A percentile compares a stretch with the other conserved stretches of the same genome.
Evolutionary conservation across 163 green algal genomes (phyloP).

Genomic region (Trebouxiophyceae sp.): DNA sequence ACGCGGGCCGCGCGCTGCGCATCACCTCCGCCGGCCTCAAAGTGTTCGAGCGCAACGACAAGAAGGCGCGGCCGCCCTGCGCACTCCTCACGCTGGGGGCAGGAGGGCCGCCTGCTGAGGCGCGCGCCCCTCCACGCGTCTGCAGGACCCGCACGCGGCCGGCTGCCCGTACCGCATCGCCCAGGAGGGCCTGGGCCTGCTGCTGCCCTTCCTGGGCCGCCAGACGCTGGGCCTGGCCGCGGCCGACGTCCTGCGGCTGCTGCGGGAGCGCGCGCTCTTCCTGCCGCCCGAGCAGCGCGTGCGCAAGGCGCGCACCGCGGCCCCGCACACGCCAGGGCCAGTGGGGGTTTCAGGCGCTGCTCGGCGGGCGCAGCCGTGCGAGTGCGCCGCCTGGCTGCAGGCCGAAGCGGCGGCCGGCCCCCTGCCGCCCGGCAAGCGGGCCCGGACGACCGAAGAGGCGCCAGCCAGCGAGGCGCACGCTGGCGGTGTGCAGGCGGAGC

Average conservation of each 20-base stretch:
- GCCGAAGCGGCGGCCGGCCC: neutral
- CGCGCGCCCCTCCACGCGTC: neutral
- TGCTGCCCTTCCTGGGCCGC: slow-evolving; percentile 73
- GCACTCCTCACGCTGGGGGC: too few relatives aligned
- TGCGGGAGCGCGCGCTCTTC: slow-evolving; percentile 43
- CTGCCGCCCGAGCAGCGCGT: slow-evolving; percentile 22
- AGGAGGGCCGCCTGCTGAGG: too few relatives aligned
- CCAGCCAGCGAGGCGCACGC: neutral
- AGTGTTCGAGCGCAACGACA: slow-evolving; percentile 62
- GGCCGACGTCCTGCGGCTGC: slow-evolving; percentile 53
- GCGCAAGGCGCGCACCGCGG: neutral
- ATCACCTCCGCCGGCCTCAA: slow-evolving; percentile 78
- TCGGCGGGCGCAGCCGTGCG: neutral
- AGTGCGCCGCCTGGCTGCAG: neutral
- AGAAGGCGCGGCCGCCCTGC: slow-evolving; percentile 20
- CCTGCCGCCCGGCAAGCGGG: slow-evolving; percentile 3
- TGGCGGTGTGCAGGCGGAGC: neutral
- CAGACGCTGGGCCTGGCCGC: slow-evolving; percentile 57
- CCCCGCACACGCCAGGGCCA: neutral
- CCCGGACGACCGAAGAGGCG: neutral
- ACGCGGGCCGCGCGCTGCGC: slow-evolving; percentile 63
- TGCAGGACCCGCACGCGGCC: neutral
- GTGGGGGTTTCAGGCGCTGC: neutral
- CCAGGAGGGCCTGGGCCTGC: slow-evolving; percentile 84
- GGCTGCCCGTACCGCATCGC: slow-evolving; percentile 70